These are phyloP conservation scores for Xylaria venustula DNA, from an alignment of 495 filamentous ascomycete genomes.

Conservation along the genomic window DNA sequence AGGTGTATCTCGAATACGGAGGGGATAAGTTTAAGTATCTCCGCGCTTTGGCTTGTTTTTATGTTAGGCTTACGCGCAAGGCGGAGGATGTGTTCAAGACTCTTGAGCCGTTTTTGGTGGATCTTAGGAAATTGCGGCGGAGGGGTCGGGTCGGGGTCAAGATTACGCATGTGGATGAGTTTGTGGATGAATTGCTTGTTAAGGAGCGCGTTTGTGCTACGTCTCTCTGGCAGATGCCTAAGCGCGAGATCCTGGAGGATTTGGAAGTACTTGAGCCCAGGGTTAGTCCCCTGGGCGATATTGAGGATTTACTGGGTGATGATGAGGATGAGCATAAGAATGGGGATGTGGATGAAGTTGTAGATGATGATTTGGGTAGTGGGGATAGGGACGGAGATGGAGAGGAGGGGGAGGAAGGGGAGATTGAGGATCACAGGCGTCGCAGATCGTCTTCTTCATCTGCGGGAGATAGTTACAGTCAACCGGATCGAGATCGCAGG, in stretches of 20 bases:
- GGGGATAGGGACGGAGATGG: too few species aligned
- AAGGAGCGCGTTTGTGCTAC: slow-evolving; percentile 91
- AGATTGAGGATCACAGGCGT: slow-evolving; percentile 18
- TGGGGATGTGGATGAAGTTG: slow-evolving; percentile 14
- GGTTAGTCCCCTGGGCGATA: slow-evolving; percentile 78
- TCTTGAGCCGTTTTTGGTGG: slow-evolving; percentile 80
- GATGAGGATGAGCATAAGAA: slow-evolving; percentile 45
- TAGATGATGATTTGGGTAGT: slow-evolving; percentile 16
- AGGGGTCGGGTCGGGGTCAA: slow-evolving; percentile 67
- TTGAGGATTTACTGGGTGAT: slow-evolving; percentile 77
- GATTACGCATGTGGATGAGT: slow-evolving; percentile 85
- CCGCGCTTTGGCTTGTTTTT: slow-evolving; percentile 84
- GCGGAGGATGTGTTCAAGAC: slow-evolving; percentile 75
- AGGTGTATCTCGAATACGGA: slow-evolving; percentile 71
- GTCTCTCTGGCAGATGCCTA: slow-evolving; percentile 87
- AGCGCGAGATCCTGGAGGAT: slow-evolving; percentile 82
- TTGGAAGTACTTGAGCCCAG: slow-evolving; percentile 82
- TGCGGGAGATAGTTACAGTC: slow-evolving; percentile 14
- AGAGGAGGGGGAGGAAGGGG: slow-evolving; percentile 15
- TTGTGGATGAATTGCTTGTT: slow-evolving; percentile 86
- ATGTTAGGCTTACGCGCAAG: slow-evolving; percentile 83
- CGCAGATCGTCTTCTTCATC: slow-evolving; percentile 19
- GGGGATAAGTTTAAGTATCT: slow-evolving; percentile 87
- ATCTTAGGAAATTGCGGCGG: slow-evolving; percentile 78
- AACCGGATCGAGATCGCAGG: slow-evolving; percentile 20